Evolutionary conservation across 768 basidiomycete genomes (phyloP).

Genomic region (Trametes villosa): DNA sequence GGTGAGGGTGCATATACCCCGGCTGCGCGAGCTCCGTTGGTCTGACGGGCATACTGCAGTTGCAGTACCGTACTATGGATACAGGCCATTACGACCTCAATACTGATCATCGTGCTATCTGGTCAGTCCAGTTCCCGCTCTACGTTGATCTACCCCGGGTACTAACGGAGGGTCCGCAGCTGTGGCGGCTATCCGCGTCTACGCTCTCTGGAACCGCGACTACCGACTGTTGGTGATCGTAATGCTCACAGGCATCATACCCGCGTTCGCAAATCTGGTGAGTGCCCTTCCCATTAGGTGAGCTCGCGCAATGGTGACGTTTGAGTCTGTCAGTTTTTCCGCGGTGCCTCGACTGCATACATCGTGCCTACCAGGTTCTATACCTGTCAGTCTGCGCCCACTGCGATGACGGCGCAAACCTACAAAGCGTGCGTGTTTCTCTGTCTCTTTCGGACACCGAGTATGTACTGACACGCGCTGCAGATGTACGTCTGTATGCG

Average conservation of each 20-base stretch:
- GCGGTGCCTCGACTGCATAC: slow-evolving; percentile 6
- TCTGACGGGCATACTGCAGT: neutral
- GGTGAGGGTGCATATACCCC: neutral
- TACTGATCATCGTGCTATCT: slow-evolving; percentile 4
- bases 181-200: slow-evolving; percentile 23
- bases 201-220: slow-evolving; percentile 16
- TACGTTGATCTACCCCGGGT: neutral
- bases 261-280: slow-evolving; percentile 21
- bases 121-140: neutral
- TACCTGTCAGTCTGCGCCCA: slow-evolving; percentile 14
- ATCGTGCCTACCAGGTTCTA: slow-evolving; percentile 7
- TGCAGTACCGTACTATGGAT: slow-evolving; percentile 12
- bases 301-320: neutral
- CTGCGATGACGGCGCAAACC: slow-evolving; percentile 7
- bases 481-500: neutral
- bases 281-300: neutral
- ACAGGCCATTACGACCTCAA: slow-evolving; percentile 1
- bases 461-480: neutral
- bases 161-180: neutral
- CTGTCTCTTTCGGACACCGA: neutral
- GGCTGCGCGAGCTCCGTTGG: neutral
- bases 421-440: slow-evolving; percentile 2
- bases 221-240: neutral
- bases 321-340: slow-evolving; percentile 5
- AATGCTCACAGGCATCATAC: slow-evolving; percentile 16